Base-by-base conservation (phyloP, 192 early-diverging fungal genomes). In the Piromyces finnis region DNA sequence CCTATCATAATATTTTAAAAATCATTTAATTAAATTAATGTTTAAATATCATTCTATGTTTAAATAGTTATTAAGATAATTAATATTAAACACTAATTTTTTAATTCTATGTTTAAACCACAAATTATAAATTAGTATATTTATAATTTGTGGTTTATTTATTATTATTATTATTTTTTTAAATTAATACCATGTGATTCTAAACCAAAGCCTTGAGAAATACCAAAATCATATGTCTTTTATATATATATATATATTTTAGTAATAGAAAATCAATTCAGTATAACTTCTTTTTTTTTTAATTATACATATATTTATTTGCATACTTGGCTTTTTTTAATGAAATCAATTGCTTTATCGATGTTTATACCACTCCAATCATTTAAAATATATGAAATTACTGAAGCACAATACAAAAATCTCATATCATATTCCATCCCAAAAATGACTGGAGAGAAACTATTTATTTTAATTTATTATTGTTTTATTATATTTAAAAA, bases 401-500 rank as follows among this genome's bases (percentile, higher is more conserved):
- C 93, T 81, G 93, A 93, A 0, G 98, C 97, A 84, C 94, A 94
- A 88, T 90, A 99, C 14, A 95, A 82, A 81, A 98, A 98, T 14
- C 98, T 91, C 83, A 96, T 88, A 84, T 99, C 98, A 68, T 84
- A 84, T 85, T 98, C 96, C 78, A 83, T 85, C 37, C 90, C 91
- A n/a, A 86, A 89, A 18, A 85, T 84, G 68, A 88, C 89, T 37
- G 94, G 92, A 15, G 87, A 83, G 84, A 93, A 95, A 81, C 92
- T 93, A 82, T 27, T 51, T 28, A 17, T 18, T 29, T 82, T 4
- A 22, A 17, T 29, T 6, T 28, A 29, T 29, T 59, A 6, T 29
- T 81, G 4, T 6, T 29, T 5, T 9, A 79, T 27, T 29, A n/a
- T n/a, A n/a, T n/a, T n/a, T n/a, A n/a, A n/a, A n/a, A n/a, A n/a